Base-by-base conservation (phyloP, 805 yeast species). In the Pichia gijzeniarum region DNA sequence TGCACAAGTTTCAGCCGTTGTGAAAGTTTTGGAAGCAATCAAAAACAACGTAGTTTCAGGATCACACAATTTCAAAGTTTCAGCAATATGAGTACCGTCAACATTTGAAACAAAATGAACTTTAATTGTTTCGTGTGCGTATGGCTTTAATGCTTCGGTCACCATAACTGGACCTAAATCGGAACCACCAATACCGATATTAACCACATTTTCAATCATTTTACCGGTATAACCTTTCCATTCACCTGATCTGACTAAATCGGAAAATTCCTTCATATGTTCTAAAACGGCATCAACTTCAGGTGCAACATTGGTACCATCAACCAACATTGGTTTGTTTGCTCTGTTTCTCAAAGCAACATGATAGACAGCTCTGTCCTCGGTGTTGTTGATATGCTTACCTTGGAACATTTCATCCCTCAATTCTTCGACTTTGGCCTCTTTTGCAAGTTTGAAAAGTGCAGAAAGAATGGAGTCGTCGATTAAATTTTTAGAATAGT, bases 141-240 rank as follows among this genome's bases (percentile, higher is more conserved):
- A 93, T 56, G 86, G 83, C 75, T 91, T 93, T 64, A 93, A 77
- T 35, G 99, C 97, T 73, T 93, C 98, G 51, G 97, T 88, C 59
- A 93, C 98, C 99, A 93, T 93, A 44, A 93, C 98, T 38, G 99
- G 99, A 60, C 99, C 99, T 59, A 93, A 77, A 69, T 93, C 99
- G 25, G 97, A 89, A 58, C 99, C 99, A 65, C 99, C 99, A 64
- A 93, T 93, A 69, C 99, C 99, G 60, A 93, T 87, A 77, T 93
- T 93, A 61, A 93, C 98, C 47, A 93, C 81, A 61, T 88, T 95
- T 58, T 93, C 85, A 70, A 93, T 91, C 58, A 74, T 70, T 77
- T 89, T 88, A 57, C 98, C 98, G 56, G 97, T 82, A 78, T 85
- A 91, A 65, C 99, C 99, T 60, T 79, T 89, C 97, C 98, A 91